These are phyloP conservation scores for Peronospora belbahrii DNA, from an alignment of 352 stramenopile species.

Conservation along the genomic window DNA sequence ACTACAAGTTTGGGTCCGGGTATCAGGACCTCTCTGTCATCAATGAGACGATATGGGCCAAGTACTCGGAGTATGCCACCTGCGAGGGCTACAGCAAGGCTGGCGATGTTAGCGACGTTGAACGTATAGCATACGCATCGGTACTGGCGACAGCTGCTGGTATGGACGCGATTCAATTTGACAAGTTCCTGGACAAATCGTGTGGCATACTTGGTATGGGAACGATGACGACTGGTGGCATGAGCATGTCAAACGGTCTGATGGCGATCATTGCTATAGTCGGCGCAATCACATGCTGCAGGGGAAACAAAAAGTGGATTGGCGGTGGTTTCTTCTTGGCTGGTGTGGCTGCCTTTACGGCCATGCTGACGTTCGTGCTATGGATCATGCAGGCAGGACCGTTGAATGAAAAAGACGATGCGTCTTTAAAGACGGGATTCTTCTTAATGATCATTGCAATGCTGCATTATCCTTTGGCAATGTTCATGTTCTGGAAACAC, in stretches of 20 bases:
- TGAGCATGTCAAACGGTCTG: constrained; percentile 31
- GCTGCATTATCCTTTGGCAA: constrained; percentile 39
- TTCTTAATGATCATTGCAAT: constrained; percentile 53
- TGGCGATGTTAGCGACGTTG: constrained; percentile 15
- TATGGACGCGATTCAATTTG: constrained; percentile 39
- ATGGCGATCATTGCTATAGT: constrained; percentile 43
- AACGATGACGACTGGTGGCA: constrained; percentile 36
- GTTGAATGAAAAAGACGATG: constrained; percentile 52
- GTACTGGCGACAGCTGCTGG: constrained; percentile 34
- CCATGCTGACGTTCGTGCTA: too few species aligned
- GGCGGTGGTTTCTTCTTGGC: constrained; percentile 16
- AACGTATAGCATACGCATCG: constrained; percentile 25
- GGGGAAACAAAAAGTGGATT: constrained; percentile 17
- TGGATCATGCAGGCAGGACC: constrained; percentile 37
- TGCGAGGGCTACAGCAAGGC: constrained; percentile 39
- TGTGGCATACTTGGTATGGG: constrained; percentile 34
- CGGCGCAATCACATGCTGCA: constrained; percentile 42
- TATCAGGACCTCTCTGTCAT: not conserved
- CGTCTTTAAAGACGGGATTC: constrained; percentile 37
- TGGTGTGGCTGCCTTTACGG: constrained; percentile 7
- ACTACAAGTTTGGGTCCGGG: not conserved
- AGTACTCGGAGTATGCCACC: constrained; percentile 42
- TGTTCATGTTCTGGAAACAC: constrained; percentile 30
- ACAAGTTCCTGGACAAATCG: constrained; percentile 52
- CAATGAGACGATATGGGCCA: constrained; percentile 20